Evolutionary conservation across 495 filamentous ascomycete species (phyloP).

Genomic region (Rhizodiscina lignyota): DNA sequence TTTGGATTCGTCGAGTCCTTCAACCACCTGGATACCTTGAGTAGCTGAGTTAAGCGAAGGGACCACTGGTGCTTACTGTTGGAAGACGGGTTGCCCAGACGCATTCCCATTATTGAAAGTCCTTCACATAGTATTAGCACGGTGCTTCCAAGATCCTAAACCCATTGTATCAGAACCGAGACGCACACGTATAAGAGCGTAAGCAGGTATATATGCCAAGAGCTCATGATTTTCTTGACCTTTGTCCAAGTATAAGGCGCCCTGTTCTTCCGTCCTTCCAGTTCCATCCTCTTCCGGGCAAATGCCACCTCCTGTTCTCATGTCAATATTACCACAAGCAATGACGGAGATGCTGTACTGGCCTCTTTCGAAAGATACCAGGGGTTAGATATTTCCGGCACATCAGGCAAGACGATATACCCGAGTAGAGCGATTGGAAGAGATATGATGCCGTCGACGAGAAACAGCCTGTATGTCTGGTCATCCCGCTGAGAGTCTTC

Average conservation of each 20-base stretch:
- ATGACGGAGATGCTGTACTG: no score
- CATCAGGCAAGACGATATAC: conserved; percentile 43
- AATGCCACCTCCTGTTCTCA: conserved; percentile 9
- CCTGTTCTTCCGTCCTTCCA: conserved; percentile 28
- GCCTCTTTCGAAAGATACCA: conserved; percentile 18
- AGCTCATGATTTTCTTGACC: conserved; percentile 35
- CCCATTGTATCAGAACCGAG: no score
- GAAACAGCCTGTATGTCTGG: no score
- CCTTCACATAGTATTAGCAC: no score
- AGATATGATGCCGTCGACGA: conserved; percentile 18
- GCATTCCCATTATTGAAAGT: no score
- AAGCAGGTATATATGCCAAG: conserved; percentile 34
- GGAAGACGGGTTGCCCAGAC: no score
- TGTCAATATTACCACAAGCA: not conserved
- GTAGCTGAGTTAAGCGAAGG: no score
- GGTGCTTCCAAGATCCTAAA: no score
- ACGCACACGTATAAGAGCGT: conserved; percentile 24
- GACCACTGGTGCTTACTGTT: no score
- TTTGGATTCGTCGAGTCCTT: no score
- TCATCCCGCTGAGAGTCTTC: no score
- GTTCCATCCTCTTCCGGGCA: conserved; percentile 28
- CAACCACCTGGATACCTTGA: no score
- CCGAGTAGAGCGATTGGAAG: conserved; percentile 27
- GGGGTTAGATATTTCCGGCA: conserved; percentile 39
- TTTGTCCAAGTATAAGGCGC: conserved; percentile 29